Evolutionary conservation across 176 grass and related monocot species (phyloP).

Genomic region (Musa acuminata): DNA sequence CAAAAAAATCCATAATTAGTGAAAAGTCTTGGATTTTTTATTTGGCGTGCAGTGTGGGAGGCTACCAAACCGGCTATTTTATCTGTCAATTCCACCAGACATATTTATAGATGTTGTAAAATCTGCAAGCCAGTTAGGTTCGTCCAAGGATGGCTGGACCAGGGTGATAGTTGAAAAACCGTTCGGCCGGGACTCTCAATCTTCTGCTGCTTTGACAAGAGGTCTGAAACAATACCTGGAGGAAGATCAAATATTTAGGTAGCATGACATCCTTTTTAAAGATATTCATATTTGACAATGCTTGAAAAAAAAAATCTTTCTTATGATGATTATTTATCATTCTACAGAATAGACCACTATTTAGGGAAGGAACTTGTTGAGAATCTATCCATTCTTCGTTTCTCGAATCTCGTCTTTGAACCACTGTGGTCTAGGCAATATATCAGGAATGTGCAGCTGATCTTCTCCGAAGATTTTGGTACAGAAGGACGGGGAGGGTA

Average conservation of each 20-base stretch:
- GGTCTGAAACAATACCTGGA: constrained; percentile 80
- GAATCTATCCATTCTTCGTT: constrained; percentile 91
- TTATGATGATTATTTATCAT: constrained; percentile 12
- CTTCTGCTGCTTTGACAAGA: constrained; percentile 81
- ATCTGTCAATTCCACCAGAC: constrained; percentile 96
- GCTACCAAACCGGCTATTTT: constrained; percentile 81
- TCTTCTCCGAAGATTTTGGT: constrained; percentile 97
- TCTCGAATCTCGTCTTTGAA: constrained; percentile 99
- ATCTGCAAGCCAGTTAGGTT: constrained; percentile 77
- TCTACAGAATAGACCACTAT: constrained; percentile 92
- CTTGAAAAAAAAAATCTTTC: neutral
- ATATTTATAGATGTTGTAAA: constrained; percentile 98
- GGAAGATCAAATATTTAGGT: constrained; percentile 99
- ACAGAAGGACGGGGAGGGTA: constrained; percentile 98
- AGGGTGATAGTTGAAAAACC: constrained; percentile 99
- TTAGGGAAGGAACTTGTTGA: constrained; percentile 89
- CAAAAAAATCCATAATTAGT: neutral
- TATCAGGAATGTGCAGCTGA: constrained; percentile 91
- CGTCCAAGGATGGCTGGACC: constrained; percentile 83
- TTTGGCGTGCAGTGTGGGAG: constrained; percentile 46
- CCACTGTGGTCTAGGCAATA: constrained; percentile 96
- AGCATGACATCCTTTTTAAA: neutral
- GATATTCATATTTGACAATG: neutral
- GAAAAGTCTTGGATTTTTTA: neutral
- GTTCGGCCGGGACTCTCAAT: constrained; percentile 83